These are phyloP conservation scores for Flaveria bidentis DNA, from an alignment of 129 eudicot species.

Conservation along the genomic window DNA sequence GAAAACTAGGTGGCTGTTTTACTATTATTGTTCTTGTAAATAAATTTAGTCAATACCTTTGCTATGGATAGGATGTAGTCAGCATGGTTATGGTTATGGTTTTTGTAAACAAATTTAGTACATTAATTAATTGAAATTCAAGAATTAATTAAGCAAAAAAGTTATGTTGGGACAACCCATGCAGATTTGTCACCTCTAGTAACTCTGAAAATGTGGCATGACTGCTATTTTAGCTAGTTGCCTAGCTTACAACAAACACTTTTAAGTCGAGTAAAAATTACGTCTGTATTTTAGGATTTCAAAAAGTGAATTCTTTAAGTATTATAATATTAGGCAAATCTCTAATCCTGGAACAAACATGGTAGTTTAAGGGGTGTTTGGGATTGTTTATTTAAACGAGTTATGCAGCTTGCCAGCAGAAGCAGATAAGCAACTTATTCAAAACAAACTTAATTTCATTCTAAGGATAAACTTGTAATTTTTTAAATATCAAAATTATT, in stretches of 20 bases:
- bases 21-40: not conserved
- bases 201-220: not conserved
- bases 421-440: slow-evolving; percentile 4
- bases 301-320: not conserved
- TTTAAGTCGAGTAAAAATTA: not conserved
- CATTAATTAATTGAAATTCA: not conserved
- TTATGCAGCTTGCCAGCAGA: not conserved
- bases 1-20: not conserved
- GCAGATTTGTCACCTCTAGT: not conserved
- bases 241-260: not conserved
- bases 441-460: not conserved
- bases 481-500: not conserved
- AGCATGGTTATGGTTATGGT: too few relatives aligned
- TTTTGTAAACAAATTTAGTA: not conserved
- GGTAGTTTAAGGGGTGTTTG: not conserved
- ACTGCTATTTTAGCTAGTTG: not conserved
- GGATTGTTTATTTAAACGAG: not conserved
- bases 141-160: not conserved
- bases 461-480: not conserved
- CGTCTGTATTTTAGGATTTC: not conserved
- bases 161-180: not conserved
- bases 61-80: too few relatives aligned
- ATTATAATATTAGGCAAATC: not conserved
- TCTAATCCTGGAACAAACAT: not conserved
- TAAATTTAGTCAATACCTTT: too few relatives aligned